These are phyloP conservation scores for Yamadazyma sp. DNA, from an alignment of 805 yeast species.

Conservation along the genomic window DNA sequence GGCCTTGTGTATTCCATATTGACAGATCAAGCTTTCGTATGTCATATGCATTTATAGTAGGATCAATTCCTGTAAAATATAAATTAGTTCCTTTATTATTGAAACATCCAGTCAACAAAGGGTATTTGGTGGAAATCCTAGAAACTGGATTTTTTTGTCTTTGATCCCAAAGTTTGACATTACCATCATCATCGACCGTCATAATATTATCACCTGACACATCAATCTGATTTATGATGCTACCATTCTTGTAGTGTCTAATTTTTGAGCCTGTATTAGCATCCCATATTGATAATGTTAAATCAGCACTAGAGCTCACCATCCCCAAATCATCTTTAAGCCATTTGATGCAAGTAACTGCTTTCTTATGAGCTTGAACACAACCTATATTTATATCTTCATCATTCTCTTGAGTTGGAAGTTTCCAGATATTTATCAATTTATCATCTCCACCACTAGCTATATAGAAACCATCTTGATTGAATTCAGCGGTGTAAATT, in stretches of 20 bases:
- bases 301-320: slow-evolving; percentile 59
- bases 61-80: slow-evolving; percentile 68
- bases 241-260: slow-evolving; percentile 40
- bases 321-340: slow-evolving; percentile 34
- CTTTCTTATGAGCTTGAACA: slow-evolving; percentile 57
- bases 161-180: slow-evolving; percentile 60
- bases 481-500: slow-evolving; percentile 52
- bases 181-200: slow-evolving; percentile 69
- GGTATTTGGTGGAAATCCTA: slow-evolving; percentile 48
- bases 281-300: slow-evolving; percentile 63
- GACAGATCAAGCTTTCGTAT: slow-evolving; percentile 39
- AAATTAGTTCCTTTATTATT: slow-evolving; percentile 39
- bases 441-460: slow-evolving; percentile 67
- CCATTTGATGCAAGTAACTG: slow-evolving; percentile 63
- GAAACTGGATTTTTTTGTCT: slow-evolving; percentile 46
- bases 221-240: slow-evolving; percentile 55
- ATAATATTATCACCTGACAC: slow-evolving; percentile 28
- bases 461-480: slow-evolving; percentile 45
- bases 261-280: slow-evolving; percentile 50
- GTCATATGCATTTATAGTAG: slow-evolving; percentile 59
- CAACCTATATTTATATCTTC: slow-evolving; percentile 41
- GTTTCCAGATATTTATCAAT: slow-evolving; percentile 45
- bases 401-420: slow-evolving; percentile 28
- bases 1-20: slow-evolving; percentile 43
- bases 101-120: slow-evolving; percentile 48